phyloP scores from a whole-genome alignment of 2,329 filamentous ascomycete species.

The Aspergillus sp. region DNA sequence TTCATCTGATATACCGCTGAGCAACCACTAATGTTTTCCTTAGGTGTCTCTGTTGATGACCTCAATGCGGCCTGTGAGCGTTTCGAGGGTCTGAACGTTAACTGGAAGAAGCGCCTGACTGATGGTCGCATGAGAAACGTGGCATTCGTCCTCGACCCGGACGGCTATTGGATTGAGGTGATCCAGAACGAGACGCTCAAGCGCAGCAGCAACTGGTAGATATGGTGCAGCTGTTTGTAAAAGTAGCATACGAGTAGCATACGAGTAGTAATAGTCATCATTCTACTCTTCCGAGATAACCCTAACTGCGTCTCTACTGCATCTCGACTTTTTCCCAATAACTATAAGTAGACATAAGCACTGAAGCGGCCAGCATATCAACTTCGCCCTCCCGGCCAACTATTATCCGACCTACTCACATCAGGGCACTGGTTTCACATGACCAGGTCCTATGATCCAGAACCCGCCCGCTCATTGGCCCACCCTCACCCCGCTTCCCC shows the following conservation, averaged over 20 bases:
- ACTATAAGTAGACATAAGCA: too few relatives aligned
- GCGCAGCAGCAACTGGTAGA: constrained; percentile 34
- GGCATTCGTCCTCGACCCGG: constrained; percentile 82
- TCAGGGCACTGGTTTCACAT: too few relatives aligned
- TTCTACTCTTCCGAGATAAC: too few relatives aligned
- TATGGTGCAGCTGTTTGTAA: not conserved
- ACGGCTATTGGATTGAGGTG: constrained; percentile 69
- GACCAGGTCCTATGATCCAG: too few relatives aligned
- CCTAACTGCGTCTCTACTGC: not conserved
- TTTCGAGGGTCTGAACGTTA: constrained; percentile 71
- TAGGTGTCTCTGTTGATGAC: constrained; percentile 74
- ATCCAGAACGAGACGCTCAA: constrained; percentile 59
- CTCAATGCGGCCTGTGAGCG: constrained; percentile 78
- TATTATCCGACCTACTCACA: too few relatives aligned
- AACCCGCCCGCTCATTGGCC: not conserved
- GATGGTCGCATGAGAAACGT: constrained; percentile 90
- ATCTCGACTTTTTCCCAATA: too few relatives aligned
- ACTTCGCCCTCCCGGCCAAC: too few relatives aligned
- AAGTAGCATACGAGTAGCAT: not conserved
- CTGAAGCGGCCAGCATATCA: too few relatives aligned
- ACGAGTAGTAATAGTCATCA: too few relatives aligned
- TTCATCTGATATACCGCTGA: not conserved
- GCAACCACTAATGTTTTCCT: constrained; percentile 3
- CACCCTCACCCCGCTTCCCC: not conserved
- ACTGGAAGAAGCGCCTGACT: constrained; percentile 92